A percentile compares a stretch with the other conserved stretches of the same genome.
These are phyloP conservation scores for Hansenula sp. DNA, from an alignment of 1,139 yeast genomes.

Conservation along the genomic window DNA sequence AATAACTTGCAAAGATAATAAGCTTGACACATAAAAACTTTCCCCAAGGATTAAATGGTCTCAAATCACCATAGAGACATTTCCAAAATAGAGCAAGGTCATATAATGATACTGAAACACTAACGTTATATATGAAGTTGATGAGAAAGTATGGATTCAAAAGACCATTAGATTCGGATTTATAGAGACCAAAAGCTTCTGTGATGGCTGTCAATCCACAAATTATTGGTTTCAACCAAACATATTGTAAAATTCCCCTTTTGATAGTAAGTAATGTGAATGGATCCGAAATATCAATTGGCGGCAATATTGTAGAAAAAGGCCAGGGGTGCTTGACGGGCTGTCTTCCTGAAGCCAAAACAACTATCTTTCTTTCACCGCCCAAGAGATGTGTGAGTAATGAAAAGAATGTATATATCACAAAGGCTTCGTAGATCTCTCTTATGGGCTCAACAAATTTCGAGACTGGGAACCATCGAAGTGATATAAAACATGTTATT, in stretches of 20 bases:
- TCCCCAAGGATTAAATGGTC: slow-evolving; percentile 83
- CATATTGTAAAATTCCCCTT: slow-evolving; percentile 87
- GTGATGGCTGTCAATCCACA: slow-evolving; percentile 53
- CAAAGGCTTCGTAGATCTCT: slow-evolving; percentile 94
- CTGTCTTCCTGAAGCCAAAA: slow-evolving; percentile 65
- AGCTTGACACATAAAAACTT: slow-evolving; percentile 90
- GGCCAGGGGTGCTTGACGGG: slow-evolving; percentile 75
- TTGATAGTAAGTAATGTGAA: slow-evolving; percentile 70
- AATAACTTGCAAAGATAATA: slow-evolving; percentile 42
- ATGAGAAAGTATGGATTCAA: slow-evolving; percentile 12
- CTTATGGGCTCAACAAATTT: slow-evolving; percentile 67
- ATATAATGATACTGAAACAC: slow-evolving; percentile 79
- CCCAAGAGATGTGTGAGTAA: slow-evolving; percentile 80
- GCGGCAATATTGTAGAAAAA: slow-evolving; percentile 41
- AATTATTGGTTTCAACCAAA: slow-evolving; percentile 86
- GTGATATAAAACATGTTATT: slow-evolving; percentile 53
- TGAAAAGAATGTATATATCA: slow-evolving; percentile 87
- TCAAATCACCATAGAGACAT: slow-evolving; percentile 70
- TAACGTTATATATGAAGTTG: slow-evolving; percentile 55
- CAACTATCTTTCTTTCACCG: slow-evolving; percentile 83
- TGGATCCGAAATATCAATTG: slow-evolving; percentile 85
- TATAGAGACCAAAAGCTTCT: slow-evolving; percentile 46
- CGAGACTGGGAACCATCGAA: slow-evolving; percentile 43
- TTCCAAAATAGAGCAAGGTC: slow-evolving; percentile 91
- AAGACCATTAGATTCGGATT: slow-evolving; percentile 23